These are phyloP conservation scores for Aquanectria penicillioides DNA, from an alignment of 2,329 filamentous ascomycete species.

Conservation along the genomic window DNA sequence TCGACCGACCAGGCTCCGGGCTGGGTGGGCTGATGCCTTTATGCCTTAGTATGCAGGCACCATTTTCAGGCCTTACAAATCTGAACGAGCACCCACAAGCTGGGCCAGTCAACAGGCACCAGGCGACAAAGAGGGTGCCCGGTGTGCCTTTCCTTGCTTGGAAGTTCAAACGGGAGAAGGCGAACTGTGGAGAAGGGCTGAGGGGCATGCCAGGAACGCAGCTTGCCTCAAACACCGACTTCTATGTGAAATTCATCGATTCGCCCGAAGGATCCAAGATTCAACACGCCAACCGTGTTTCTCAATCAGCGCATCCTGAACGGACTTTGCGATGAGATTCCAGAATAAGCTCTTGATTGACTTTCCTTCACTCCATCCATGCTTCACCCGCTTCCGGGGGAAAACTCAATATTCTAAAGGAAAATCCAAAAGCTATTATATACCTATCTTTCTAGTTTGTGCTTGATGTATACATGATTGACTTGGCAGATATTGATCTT, in stretches of 20 bases:
- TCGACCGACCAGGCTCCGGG: not conserved
- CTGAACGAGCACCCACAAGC: not conserved
- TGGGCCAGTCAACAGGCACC: not conserved
- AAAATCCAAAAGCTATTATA: no score
- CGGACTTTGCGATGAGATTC: not conserved
- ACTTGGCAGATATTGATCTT: no score
- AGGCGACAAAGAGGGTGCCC: not conserved
- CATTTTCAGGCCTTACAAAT: not conserved
- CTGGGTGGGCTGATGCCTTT: not conserved
- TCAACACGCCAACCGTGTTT: not conserved
- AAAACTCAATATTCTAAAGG: no score
- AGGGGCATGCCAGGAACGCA: slow-evolving; percentile 1
- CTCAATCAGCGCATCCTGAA: not conserved
- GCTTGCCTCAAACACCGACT: not conserved
- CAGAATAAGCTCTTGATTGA: not conserved
- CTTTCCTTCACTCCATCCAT: not conserved
- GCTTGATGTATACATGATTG: no score
- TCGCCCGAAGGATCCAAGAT: not conserved
- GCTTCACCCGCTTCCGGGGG: no score
- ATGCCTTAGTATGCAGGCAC: slow-evolving; percentile 1
- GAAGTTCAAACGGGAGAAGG: not conserved
- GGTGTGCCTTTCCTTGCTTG: not conserved
- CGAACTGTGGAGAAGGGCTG: slow-evolving; percentile 2
- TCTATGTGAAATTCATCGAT: not conserved
- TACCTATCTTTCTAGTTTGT: no score